Percentiles rank a stretch among this genome's conserved stretches.
These are phyloP conservation scores for Tritrichomonas foetus DNA, from an alignment of 208 protist species.

Conservation along the genomic window DNA sequence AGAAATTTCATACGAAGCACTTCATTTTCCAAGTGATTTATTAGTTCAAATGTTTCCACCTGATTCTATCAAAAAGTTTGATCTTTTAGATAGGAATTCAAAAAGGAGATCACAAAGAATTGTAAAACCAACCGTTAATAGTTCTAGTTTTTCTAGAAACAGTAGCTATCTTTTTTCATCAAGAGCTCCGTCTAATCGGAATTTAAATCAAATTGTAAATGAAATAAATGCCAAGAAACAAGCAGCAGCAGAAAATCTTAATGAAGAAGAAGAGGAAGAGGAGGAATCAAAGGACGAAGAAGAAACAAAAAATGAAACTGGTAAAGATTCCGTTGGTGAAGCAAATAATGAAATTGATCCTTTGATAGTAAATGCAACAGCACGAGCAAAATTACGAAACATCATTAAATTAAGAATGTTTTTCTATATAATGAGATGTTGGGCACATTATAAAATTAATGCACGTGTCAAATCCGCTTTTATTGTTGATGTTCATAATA, in stretches of 20 bases:
- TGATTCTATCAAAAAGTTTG: background rate
- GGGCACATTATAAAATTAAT: slow-evolving; percentile 20
- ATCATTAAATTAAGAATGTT: background rate
- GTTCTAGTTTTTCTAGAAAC: no score
- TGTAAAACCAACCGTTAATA: background rate
- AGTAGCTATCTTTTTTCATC: no score
- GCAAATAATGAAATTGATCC: no score
- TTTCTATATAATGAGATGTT: slow-evolving; percentile 9
- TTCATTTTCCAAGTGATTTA: background rate
- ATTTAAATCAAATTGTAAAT: no score
- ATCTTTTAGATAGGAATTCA: background rate
- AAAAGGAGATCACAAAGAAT: background rate
- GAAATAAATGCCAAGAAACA: no score
- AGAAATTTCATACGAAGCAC: background rate
- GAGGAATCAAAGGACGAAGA: no score
- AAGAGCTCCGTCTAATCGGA: no score
- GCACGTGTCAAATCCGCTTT: background rate
- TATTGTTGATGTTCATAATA: background rate
- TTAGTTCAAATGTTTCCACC: slow-evolving; percentile 16
- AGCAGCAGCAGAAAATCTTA: no score
- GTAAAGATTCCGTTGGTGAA: no score
- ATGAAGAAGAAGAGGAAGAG: no score
- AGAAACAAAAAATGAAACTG: no score
- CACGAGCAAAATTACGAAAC: background rate
- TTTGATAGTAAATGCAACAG: background rate